Evolutionary conservation across 805 yeast genomes (phyloP), one percentile per base, ranked within the genome.

Genomic region (Saccharomycopsis javanensis): DNA sequence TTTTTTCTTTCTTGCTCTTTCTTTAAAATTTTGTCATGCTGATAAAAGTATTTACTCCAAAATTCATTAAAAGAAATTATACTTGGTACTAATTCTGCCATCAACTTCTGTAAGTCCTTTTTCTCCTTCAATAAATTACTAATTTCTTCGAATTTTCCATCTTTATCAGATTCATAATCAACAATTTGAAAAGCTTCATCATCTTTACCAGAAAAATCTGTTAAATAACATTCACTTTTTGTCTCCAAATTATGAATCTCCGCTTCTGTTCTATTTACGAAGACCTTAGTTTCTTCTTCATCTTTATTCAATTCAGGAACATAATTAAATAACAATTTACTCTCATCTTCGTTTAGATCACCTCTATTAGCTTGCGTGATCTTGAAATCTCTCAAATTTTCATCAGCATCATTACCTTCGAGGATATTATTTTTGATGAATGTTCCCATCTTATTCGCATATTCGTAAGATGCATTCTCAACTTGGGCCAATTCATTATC

Each of bases 401-500:
- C 52, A 4, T 51, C 46, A 16, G 45, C 66, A 18, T 66, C 65
- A 20, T 35, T 57, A 8, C 52, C 57, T 4, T 72, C 69, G 5
- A 68, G 58, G 23, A 74, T 69, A 5, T 73, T 70, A 10, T 70
- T 75, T 45, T 70, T 71, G 52, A 86, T 73, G 59, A 82, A 77
- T 5, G 79, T 75, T n/a, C 88, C 79, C 57, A 86, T 73, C 64
- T 76, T 80, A 45, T 72, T 68, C 16, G 82, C 80, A 64, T 79
- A 82, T n/a, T 73, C 72, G 0, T 84, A 79, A 0, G 96, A 91
- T 33, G 76, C 70, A 54, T 77, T 79, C 67, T 91, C 97, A 6
- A 88, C 82, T 55, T 75, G 74, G 63, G 87, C 96, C 51, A 91
- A 73, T 63, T 82, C 84, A 61, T 79, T 71, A 68, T 90, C 97